Base-by-base conservation (phyloP, 78 protist genomes). In the Cavenderia fasciculata region DNA sequence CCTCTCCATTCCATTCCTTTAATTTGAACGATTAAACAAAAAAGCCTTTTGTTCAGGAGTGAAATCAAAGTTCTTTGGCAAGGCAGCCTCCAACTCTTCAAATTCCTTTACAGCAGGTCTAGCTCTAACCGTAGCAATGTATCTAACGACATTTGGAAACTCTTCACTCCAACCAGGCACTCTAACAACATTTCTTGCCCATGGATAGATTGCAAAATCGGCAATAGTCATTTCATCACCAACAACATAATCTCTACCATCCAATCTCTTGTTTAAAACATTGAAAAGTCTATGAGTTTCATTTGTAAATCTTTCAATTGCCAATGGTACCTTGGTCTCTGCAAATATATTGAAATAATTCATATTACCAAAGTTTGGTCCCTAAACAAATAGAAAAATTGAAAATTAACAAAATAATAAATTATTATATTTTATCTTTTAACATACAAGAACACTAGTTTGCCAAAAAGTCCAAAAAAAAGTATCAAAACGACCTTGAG, bases 271-370 rank as follows among this genome's bases (percentile, higher is more conserved):
- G 21, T 63, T 63, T 33, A 63, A 40, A 14, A 63, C 72, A 38
- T 63, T 43, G 14, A 63, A 38, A 2, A 63, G 21, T 63, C 72
- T 2, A 8, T 47, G 33, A 8, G 38, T 8, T 21, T 63, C 72
- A 63, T 63, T 63, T 12, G 19, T 5, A 40, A 63, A 63, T 63
- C 72, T 31, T 2, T 63, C 10, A 2, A 31, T 63, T 40, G 72
- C 33, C 25, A 38, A 63, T 40, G 33, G 72, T 11, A 38, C 27
- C n/a, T 63, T 63, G 21, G 33, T 47, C 47, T n/a, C 2, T 63
- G 72, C 72, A 63, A 38, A 63, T 40, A 63, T 21, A 63, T 63
- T 63, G 38, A 63, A 61, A 34, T 61, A 10, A 31, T 61, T 38
- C 14, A 8, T 4, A 34, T 63, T 61, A 31, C 31, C 72, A 36